Conservation (phyloP, 1,284 basidiomycete species). For the Tremellales sp. region DNA sequence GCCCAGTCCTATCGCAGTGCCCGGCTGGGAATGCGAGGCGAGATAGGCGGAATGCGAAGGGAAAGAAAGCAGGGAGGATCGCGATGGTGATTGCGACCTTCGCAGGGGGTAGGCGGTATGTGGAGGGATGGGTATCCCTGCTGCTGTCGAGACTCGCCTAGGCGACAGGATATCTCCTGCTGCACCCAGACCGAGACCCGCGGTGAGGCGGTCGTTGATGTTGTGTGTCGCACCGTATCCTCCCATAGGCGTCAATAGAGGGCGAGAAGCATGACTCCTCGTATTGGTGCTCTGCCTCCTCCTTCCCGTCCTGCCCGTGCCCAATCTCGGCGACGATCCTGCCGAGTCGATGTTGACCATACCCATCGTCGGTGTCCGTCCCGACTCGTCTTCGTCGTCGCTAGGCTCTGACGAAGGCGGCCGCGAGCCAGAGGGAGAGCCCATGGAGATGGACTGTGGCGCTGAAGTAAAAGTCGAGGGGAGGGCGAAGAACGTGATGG, state of each 20-base stretch:
- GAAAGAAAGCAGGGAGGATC: not conserved
- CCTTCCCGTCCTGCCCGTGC: not conserved
- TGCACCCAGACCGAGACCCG: not conserved
- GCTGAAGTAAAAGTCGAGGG: constrained; percentile 4
- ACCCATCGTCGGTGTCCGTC: constrained; percentile 13
- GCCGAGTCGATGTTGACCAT: constrained; percentile 8
- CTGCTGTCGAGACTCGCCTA: constrained; percentile 13
- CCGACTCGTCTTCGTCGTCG: not conserved
- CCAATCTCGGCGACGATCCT: constrained; percentile 10
- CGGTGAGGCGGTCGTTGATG: constrained; percentile 3
- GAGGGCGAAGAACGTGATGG: constrained; percentile 5
- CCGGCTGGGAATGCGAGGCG: not conserved
- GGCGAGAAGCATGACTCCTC: too few relatives aligned
- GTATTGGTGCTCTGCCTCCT: not conserved
- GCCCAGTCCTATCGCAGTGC: not conserved
- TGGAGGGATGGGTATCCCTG: constrained; percentile 16
- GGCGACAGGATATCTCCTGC: constrained; percentile 14
- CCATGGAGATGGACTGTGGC: too few relatives aligned
- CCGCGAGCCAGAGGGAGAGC: constrained; percentile 6
- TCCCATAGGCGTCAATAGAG: constrained; percentile 10
- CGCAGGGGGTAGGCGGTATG: constrained; percentile 4
- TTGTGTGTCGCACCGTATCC: constrained; percentile 16
- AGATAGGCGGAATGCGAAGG: not conserved
- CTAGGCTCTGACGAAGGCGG: not conserved
- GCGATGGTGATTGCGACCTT: not conserved